phyloP scores from a whole-genome alignment of 352 stramenopile genomes.

The Phytophthora ramorum region DNA sequence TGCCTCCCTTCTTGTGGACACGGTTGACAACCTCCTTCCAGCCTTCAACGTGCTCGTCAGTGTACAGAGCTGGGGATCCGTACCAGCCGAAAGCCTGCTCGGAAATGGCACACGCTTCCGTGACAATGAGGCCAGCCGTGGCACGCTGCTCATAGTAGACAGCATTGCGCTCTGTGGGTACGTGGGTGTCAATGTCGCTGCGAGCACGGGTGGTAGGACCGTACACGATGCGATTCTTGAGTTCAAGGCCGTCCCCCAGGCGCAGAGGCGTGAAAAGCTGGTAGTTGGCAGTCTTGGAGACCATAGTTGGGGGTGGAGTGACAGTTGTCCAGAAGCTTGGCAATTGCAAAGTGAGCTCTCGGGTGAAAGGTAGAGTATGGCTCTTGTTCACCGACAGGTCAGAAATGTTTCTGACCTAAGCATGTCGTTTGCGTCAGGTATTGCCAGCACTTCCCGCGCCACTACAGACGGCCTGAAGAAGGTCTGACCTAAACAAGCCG shows the following conservation, averaged over 20 bases:
- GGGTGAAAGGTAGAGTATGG: not conserved
- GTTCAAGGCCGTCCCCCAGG: conserved; percentile 8
- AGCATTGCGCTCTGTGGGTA: conserved; percentile 14
- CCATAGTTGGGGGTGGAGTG: not conserved
- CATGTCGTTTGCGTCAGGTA: not conserved
- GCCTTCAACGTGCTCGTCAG: conserved; percentile 17
- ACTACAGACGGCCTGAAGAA: not conserved
- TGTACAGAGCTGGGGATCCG: conserved; percentile 10
- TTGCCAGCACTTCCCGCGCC: too few relatives aligned
- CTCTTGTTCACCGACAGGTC: not conserved
- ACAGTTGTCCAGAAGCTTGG: not conserved
- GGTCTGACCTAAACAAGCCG: not conserved
- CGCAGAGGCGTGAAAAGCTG: conserved; percentile 23
- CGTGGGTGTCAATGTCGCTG: conserved; percentile 10
- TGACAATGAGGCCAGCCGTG: conserved; percentile 17
- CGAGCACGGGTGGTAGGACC: conserved; percentile 17
- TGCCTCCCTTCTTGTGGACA: conserved; percentile 17
- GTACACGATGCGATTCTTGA: conserved; percentile 4
- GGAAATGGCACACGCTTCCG: conserved; percentile 21
- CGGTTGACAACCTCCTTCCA: conserved; percentile 13
- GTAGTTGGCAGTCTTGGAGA: conserved; percentile 13
- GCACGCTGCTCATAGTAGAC: conserved; percentile 27
- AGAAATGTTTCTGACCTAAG: not conserved
- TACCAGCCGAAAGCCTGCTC: conserved; percentile 22
- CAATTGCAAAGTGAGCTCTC: conserved; percentile 4